A percentile compares a stretch with the other conserved stretches of the same genome.
Evolutionary conservation across 495 filamentous ascomycete genomes (phyloP).

Genomic region (Aspergillus heteromorphus): DNA sequence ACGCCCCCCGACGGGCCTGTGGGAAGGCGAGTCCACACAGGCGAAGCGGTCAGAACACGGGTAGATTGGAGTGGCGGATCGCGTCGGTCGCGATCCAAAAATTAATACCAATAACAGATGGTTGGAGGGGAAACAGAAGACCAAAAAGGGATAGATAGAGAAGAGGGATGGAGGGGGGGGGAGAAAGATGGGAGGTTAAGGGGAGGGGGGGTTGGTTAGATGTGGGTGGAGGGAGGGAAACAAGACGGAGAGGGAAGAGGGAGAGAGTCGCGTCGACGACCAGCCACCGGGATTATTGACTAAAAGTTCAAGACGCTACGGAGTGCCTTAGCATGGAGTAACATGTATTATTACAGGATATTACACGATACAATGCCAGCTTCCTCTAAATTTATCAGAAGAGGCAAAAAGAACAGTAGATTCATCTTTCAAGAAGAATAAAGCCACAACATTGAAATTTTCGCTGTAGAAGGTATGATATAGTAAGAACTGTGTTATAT

Average conservation of each 20-base stretch:
- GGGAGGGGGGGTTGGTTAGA: background rate
- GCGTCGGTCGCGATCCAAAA: constrained; percentile 4
- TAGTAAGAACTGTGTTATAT: no score
- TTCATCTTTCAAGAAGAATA: no score
- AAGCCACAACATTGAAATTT: no score
- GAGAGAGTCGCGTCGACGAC: no score
- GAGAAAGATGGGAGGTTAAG: background rate
- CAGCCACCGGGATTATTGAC: no score
- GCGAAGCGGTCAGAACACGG: background rate
- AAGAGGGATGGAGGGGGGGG: constrained; percentile 6
- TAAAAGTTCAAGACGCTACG: no score
- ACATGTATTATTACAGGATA: no score
- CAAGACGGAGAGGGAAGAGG: background rate
- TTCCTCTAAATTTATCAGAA: no score
- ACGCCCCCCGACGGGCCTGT: constrained; percentile 1
- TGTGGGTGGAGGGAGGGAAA: background rate
- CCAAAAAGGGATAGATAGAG: constrained; percentile 9
- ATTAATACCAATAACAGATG: constrained; percentile 5
- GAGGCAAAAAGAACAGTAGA: no score
- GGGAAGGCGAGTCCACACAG: constrained; percentile 4
- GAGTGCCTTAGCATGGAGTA: no score
- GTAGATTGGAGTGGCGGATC: background rate
- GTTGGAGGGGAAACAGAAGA: constrained; percentile 9
- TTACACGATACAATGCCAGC: no score
- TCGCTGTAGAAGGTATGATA: no score